A percentile compares a stretch with the other conserved stretches of the same genome.
These are phyloP conservation scores for Vaccinium macrocarpon DNA, from an alignment of 148 eudicot species.

Conservation along the genomic window DNA sequence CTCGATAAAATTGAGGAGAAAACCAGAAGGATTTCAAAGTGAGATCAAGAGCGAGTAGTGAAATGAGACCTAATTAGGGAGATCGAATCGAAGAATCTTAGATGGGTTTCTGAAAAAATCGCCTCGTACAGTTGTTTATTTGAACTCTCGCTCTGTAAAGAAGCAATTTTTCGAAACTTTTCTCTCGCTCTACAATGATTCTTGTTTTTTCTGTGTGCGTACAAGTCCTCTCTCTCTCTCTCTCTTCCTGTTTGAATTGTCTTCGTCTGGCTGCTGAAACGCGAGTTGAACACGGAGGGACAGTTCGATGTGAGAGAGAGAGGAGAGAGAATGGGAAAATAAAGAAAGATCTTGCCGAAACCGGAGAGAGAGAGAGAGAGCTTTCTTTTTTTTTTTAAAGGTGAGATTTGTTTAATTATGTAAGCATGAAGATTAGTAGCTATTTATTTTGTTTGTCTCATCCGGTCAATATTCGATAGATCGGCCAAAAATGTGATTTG, in stretches of 20 bases:
- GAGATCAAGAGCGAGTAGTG: not conserved
- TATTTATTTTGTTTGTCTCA: no score
- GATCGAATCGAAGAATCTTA: not conserved
- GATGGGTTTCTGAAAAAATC: not conserved
- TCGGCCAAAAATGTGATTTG: no score
- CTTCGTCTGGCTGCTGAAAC: constrained; percentile 19
- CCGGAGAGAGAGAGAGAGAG: not conserved
- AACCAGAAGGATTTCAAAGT: not conserved
- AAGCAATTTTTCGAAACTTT: not conserved
- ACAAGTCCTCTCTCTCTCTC: not conserved
- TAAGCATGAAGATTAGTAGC: no score
- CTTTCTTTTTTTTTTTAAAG: not conserved
- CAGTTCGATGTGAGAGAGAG: not conserved
- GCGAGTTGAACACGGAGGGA: constrained; percentile 25
- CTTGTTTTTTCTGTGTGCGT: not conserved
- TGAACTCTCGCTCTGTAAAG: not conserved
- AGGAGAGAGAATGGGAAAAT: not conserved
- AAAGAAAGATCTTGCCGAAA: not conserved
- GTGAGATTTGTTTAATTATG: not conserved
- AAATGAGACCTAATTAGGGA: not conserved
- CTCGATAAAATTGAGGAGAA: not conserved
- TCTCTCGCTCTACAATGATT: not conserved
- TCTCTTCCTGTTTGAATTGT: constrained; percentile 1
- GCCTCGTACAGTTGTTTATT: not conserved
- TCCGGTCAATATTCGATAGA: no score